Percentiles rank a stretch among this genome's conserved stretches.
Conservation (phyloP, 73 alveolate species). For the Paraurostyla sp. region DNA sequence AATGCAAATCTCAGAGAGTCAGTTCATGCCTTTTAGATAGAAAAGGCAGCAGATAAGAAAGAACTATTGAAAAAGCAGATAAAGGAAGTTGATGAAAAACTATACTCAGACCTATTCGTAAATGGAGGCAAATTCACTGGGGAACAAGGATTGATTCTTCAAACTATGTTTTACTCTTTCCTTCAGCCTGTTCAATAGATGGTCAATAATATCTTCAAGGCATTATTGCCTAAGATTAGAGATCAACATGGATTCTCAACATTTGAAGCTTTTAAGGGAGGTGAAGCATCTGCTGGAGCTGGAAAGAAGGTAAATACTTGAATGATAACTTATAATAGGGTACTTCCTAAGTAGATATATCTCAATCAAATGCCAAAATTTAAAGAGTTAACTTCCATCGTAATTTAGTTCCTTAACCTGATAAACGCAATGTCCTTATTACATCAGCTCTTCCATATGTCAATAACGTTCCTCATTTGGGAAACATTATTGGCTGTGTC, state of each 20-base stretch:
- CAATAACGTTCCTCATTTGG: conserved; percentile 98
- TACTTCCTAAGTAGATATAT: background rate
- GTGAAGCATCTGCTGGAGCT: conserved; percentile 32
- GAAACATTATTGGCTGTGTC: conserved; percentile 99
- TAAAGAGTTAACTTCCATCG: conserved; percentile 78
- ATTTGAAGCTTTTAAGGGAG: conserved; percentile 49
- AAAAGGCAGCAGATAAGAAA: conserved; percentile 8
- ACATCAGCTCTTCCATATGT: conserved; percentile 99
- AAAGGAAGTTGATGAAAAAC: conserved; percentile 35
- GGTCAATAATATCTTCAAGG: conserved; percentile 39
- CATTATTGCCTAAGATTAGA: conserved; percentile 30
- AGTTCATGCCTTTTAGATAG: conserved; percentile 2
- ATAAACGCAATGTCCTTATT: conserved; percentile 91
- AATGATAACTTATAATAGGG: conserved; percentile 9
- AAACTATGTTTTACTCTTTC: conserved; percentile 59
- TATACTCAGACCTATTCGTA: background rate
- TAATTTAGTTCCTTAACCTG: conserved; percentile 79
- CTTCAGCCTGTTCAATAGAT: conserved; percentile 52
- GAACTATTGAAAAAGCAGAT: conserved; percentile 1
- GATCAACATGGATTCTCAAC: conserved; percentile 29
- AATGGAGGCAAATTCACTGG: background rate
- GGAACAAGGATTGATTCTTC: conserved; percentile 3
- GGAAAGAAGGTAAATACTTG: conserved; percentile 47
- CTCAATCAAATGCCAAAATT: conserved; percentile 84
- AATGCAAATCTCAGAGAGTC: conserved; percentile 14